These are phyloP conservation scores for Ceratocystis alfenasii DNA, from an alignment of 2,329 filamentous ascomycete species.

Conservation along the genomic window DNA sequence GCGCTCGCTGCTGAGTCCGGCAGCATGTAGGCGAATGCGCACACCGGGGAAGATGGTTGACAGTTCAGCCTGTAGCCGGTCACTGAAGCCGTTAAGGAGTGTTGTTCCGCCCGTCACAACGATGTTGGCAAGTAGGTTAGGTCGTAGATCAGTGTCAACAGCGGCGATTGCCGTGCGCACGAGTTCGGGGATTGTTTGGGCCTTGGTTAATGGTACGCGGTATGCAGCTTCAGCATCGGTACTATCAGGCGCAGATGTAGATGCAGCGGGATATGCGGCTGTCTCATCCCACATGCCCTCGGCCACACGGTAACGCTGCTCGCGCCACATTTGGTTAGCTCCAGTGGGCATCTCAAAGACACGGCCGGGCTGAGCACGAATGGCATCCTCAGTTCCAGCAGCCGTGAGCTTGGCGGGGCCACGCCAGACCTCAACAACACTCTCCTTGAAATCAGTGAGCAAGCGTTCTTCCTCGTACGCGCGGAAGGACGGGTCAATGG, in stretches of 20 bases:
- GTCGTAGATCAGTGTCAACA: slow-evolving; percentile 80
- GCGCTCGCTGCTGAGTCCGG: slow-evolving; percentile 74
- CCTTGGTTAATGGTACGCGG: slow-evolving; percentile 44
- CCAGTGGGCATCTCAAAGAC: slow-evolving; percentile 97
- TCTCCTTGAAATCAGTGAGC: slow-evolving; percentile 94
- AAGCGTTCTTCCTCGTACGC: slow-evolving; percentile 83
- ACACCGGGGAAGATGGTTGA: slow-evolving; percentile 70
- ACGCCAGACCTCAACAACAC: slow-evolving; percentile 85
- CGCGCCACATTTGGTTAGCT: slow-evolving; percentile 86
- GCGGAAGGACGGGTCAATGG: slow-evolving; percentile 59
- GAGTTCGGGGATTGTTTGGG: slow-evolving; percentile 72
- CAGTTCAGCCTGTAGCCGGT: slow-evolving; percentile 77
- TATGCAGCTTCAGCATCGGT: not conserved
- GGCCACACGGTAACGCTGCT: slow-evolving; percentile 72
- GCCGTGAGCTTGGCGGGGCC: slow-evolving; percentile 57
- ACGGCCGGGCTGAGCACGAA: slow-evolving; percentile 60
- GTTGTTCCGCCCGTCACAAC: slow-evolving; percentile 84
- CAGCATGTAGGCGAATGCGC: slow-evolving; percentile 77
- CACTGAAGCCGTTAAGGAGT: slow-evolving; percentile 81
- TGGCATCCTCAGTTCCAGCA: slow-evolving; percentile 64
- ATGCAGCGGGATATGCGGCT: slow-evolving; percentile 48
- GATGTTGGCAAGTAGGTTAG: slow-evolving; percentile 73
- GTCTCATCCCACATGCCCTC: slow-evolving; percentile 88
- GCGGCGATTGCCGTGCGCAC: slow-evolving; percentile 64
- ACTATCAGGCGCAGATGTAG: not conserved